phyloP scores from a whole-genome alignment of 345 rosid species.

The Clarkia xantiana region DNA sequence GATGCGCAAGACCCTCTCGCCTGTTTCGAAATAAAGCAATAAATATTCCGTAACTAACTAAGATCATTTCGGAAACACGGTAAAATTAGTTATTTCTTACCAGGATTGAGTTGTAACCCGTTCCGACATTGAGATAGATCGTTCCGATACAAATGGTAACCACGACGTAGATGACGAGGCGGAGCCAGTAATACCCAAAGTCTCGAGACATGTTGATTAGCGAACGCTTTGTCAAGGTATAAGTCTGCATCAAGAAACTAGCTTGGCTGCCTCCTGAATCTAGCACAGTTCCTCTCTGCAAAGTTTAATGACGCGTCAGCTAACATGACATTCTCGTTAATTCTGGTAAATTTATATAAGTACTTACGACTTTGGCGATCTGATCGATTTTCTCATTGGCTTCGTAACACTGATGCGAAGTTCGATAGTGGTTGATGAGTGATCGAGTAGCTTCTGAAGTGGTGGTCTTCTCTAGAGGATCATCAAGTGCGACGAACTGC shows the following conservation, averaged over 20 bases:
- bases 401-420: conserved; percentile 43
- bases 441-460: conserved; percentile 79
- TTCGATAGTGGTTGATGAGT: conserved; percentile 42
- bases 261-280: conserved; percentile 96
- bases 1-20: conserved; percentile 94
- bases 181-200: conserved; percentile 97
- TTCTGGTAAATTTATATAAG: background rate
- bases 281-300: conserved; percentile 86
- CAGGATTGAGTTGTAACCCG: conserved; percentile 77
- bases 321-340: no score
- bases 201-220: conserved; percentile 93
- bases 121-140: conserved; percentile 71
- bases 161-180: conserved; percentile 66
- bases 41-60: background rate
- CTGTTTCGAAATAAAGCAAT: conserved; percentile 20
- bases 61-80: no score
- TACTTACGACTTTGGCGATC: conserved; percentile 78
- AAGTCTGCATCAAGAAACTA: conserved; percentile 73
- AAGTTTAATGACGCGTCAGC: background rate
- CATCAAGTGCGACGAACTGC: conserved; percentile 67
- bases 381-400: conserved; percentile 68
- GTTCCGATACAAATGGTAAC: conserved; percentile 91
- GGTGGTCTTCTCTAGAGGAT: conserved; percentile 71
- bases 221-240: conserved; percentile 75
- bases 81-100: no score